A percentile compares a stretch with the other conserved stretches of the same genome.
Evolutionary conservation across 2,329 filamentous ascomycete species (phyloP).

Genomic region (Aspergillus caelatus): DNA sequence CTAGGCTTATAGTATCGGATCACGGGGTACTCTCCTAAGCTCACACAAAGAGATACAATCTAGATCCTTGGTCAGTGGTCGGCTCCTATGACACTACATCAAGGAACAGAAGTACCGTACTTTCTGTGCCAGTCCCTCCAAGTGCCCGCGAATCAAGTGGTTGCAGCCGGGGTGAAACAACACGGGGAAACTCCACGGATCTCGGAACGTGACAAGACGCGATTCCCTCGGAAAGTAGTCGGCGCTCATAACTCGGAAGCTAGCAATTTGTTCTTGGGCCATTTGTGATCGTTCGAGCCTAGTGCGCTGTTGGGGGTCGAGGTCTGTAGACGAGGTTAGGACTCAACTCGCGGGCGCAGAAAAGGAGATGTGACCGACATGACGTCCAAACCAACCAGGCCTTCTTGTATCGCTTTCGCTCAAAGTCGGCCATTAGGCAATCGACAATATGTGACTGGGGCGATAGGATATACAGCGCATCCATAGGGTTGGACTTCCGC

Average conservation of each 20-base stretch:
- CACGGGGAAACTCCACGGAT: constrained; percentile 93
- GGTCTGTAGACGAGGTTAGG: constrained; percentile 51
- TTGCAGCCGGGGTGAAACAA: constrained; percentile 92
- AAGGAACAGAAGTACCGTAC: constrained; percentile 49
- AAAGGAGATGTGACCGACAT: constrained; percentile 46
- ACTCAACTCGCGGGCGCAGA: constrained; percentile 9
- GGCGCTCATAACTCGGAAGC: constrained; percentile 79
- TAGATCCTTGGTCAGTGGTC: constrained; percentile 38
- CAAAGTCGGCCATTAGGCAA: constrained; percentile 89
- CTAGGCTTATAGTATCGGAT: constrained; percentile 86
- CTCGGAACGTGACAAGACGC: constrained; percentile 85
- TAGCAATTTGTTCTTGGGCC: constrained; percentile 73
- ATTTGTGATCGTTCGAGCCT: constrained; percentile 72
- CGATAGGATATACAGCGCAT: constrained; percentile 90
- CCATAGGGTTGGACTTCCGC: constrained; percentile 82
- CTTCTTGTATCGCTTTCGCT: constrained; percentile 77
- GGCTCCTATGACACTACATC: too few relatives aligned
- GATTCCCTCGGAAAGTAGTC: constrained; percentile 92
- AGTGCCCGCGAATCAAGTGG: constrained; percentile 75
- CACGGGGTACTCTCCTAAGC: constrained; percentile 89
- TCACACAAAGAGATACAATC: constrained; percentile 86
- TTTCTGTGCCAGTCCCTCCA: constrained; percentile 86
- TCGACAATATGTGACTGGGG: constrained; percentile 87
- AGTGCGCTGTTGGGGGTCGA: constrained; percentile 70
- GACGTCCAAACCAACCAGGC: constrained; percentile 85